Conservation (phyloP, 441 rosid species). For the Erysimum cheiri region DNA sequence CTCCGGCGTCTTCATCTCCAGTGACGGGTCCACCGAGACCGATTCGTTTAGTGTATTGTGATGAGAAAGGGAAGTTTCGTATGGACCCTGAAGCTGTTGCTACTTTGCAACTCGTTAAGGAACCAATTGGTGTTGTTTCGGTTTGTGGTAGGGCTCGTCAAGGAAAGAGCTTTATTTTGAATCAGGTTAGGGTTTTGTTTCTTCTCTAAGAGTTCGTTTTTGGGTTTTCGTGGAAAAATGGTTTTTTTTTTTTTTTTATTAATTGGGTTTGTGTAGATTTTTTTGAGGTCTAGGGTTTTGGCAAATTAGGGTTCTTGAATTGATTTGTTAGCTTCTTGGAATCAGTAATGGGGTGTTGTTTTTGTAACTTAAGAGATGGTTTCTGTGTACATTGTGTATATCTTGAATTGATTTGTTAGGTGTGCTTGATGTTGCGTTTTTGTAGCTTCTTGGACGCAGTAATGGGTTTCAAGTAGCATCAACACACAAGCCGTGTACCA, state of each 20-base stretch:
- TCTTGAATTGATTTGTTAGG: slow-evolving; percentile 18
- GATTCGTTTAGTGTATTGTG: slow-evolving; percentile 80
- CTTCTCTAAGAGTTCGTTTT: background rate
- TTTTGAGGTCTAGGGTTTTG: slow-evolving; percentile 41
- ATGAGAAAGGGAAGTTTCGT: slow-evolving; percentile 92
- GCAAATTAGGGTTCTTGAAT: slow-evolving; percentile 10
- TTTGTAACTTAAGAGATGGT: background rate
- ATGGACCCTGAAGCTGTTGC: slow-evolving; percentile 99
- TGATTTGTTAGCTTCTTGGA: background rate
- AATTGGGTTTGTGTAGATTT: slow-evolving; percentile 20
- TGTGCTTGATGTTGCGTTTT: slow-evolving; percentile 16
- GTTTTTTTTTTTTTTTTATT: slow-evolving; percentile 52
- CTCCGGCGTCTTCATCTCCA: slow-evolving; percentile 50
- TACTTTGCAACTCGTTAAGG: slow-evolving; percentile 88
- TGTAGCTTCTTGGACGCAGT: slow-evolving; percentile 97
- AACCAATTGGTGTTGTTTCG: slow-evolving; percentile 90
- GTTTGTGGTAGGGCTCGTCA: slow-evolving; percentile 98
- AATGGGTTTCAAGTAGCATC: slow-evolving; percentile 99
- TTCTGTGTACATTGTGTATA: slow-evolving; percentile 20
- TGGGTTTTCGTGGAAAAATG: background rate
- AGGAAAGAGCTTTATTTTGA: slow-evolving; percentile 92
- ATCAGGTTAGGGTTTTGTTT: slow-evolving; percentile 61
- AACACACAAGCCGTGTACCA: slow-evolving; percentile 95
- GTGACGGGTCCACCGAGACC: slow-evolving; percentile 93
- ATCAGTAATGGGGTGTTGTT: background rate